These are phyloP conservation scores for Podospora bellae-mahoneyi DNA, from an alignment of 495 filamentous ascomycete genomes.

Conservation along the genomic window DNA sequence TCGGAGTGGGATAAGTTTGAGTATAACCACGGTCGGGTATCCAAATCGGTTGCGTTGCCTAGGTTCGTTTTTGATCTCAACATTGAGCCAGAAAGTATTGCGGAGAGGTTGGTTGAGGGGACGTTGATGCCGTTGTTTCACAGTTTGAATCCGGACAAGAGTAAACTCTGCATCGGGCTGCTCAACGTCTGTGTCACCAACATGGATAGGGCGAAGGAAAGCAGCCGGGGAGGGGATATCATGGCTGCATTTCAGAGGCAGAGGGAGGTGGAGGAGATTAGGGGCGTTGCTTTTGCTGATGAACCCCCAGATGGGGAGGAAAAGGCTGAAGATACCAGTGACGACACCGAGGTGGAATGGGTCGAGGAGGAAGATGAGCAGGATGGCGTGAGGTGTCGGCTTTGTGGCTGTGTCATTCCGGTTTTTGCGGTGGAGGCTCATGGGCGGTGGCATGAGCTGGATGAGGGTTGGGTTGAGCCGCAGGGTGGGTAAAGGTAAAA, in stretches of 20 bases:
- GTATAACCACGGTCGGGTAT: constrained; percentile 56
- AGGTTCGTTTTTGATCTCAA: constrained; percentile 64
- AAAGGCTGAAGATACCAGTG: neutral
- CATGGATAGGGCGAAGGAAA: constrained; percentile 58
- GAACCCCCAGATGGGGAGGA: neutral
- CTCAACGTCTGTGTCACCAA: constrained; percentile 86
- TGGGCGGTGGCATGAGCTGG: constrained; percentile 60
- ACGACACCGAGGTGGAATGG: neutral
- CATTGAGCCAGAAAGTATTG: constrained; percentile 53
- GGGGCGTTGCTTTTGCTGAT: neutral
- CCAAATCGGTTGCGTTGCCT: constrained; percentile 65
- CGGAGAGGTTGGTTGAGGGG: constrained; percentile 67
- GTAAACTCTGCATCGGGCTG: constrained; percentile 73
- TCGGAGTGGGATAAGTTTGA: constrained; percentile 16
- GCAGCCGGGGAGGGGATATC: constrained; percentile 37
- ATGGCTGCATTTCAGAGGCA: neutral
- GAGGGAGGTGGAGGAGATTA: neutral
- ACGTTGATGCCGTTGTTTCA: constrained; percentile 62
- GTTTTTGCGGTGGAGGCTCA: constrained; percentile 72
- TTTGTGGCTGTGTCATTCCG: constrained; percentile 65
- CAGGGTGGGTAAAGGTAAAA: too few relatives aligned
- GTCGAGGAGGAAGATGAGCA: constrained; percentile 19
- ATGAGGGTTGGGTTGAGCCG: constrained; percentile 15
- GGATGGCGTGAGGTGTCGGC: constrained; percentile 43
- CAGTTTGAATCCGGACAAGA: neutral